Evolutionary conservation across 495 filamentous ascomycete genomes (phyloP).

Genomic region (Thermothielavioides terrestris): DNA sequence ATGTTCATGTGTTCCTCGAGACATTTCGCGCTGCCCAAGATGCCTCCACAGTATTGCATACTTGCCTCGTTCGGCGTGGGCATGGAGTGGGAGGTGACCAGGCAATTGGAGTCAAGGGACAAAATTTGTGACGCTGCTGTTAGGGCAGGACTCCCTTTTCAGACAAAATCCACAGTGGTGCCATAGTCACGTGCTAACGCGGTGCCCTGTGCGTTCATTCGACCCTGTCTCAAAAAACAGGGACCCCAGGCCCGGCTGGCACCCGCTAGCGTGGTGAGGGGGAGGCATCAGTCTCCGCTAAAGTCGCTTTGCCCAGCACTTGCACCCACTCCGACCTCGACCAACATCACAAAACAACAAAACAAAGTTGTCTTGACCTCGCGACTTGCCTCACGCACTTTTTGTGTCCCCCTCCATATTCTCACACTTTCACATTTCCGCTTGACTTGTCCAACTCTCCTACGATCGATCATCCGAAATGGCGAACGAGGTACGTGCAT

Average conservation of each 20-base stretch:
- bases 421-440: slow-evolving; percentile 13
- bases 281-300: slow-evolving; percentile 14
- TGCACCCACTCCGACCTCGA: slow-evolving; percentile 16
- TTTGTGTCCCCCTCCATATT: slow-evolving; percentile 6
- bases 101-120: too few relatives aligned
- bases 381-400: slow-evolving; percentile 7
- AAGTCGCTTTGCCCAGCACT: slow-evolving; percentile 25
- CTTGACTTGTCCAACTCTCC: slow-evolving; percentile 18
- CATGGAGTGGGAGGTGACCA: too few relatives aligned
- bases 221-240: slow-evolving; percentile 14
- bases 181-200: slow-evolving; percentile 17
- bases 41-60: too few relatives aligned
- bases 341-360: slow-evolving; percentile 28
- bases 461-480: slow-evolving; percentile 35
- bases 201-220: slow-evolving; percentile 12
- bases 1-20: too few relatives aligned
- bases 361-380: slow-evolving; percentile 16
- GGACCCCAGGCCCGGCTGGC: slow-evolving; percentile 16
- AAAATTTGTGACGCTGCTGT: too few relatives aligned
- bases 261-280: slow-evolving; percentile 21
- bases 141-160: slow-evolving; percentile 15
- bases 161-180: slow-evolving; percentile 10
- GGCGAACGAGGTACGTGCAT: slow-evolving; percentile 57
- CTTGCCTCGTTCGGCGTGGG: too few relatives aligned
- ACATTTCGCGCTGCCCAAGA: too few relatives aligned